Evolutionary conservation across 2,329 filamentous ascomycete species (phyloP).

Genomic region (Tolypocladium sp.): DNA sequence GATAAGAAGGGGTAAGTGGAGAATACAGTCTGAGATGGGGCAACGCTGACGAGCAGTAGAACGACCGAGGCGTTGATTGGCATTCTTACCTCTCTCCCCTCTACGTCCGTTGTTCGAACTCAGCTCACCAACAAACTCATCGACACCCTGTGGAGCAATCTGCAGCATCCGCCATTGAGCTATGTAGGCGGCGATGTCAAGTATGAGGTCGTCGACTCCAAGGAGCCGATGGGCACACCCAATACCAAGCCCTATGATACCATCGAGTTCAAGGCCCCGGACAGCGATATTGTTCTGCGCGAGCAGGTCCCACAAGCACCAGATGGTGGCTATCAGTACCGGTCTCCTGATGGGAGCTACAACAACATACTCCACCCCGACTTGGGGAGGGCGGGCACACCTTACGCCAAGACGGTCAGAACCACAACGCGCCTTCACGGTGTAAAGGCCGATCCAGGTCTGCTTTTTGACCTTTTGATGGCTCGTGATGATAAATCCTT

Average conservation of each 20-base stretch:
- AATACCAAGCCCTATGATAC: conserved; percentile 19
- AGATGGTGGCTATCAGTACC: conserved; percentile 24
- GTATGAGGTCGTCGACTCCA: conserved; percentile 22
- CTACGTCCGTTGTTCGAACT: conserved; percentile 20
- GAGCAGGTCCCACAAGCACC: conserved; percentile 25
- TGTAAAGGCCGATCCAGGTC: conserved; percentile 53
- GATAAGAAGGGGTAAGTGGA: conserved; percentile 40
- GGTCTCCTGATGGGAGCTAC: conserved; percentile 27
- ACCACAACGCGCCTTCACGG: conserved; percentile 46
- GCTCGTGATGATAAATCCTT: conserved; percentile 41
- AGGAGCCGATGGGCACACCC: conserved; percentile 14
- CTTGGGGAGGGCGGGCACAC: conserved; percentile 55
- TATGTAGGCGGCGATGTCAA: conserved; percentile 32
- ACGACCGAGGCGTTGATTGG: conserved; percentile 30
- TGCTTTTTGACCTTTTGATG: conserved; percentile 61
- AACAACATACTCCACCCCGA: conserved; percentile 55
- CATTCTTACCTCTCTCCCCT: conserved; percentile 27
- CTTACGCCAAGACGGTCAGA: conserved; percentile 60
- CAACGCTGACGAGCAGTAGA: conserved; percentile 13
- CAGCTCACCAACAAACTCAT: conserved; percentile 40
- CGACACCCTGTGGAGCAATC: conserved; percentile 41
- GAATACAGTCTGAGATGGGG: background rate
- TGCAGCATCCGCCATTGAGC: conserved; percentile 43
- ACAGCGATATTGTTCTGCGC: conserved; percentile 24
- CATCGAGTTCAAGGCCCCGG: conserved; percentile 30